These are phyloP conservation scores for Cladosporium sp. DNA, from an alignment of 2,329 filamentous ascomycete genomes.

Conservation along the genomic window DNA sequence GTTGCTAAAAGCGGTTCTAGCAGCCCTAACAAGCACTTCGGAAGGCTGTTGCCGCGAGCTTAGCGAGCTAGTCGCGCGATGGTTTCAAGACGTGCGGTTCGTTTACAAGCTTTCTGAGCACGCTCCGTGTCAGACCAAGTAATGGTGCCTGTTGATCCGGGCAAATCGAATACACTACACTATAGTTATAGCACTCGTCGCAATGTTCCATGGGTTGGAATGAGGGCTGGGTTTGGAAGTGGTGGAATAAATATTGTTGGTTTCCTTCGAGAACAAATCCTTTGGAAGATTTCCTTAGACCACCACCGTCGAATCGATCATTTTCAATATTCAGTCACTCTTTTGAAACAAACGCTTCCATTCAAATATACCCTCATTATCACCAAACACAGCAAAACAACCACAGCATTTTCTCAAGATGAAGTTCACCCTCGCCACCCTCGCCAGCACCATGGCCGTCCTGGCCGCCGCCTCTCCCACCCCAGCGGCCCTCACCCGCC, in stretches of 20 bases:
- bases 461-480: conserved; percentile 26
- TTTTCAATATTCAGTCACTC: background rate
- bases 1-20: background rate
- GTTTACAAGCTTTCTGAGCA: conserved; percentile 15
- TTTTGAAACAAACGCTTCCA: background rate
- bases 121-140: conserved; percentile 9
- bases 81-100: conserved; percentile 11
- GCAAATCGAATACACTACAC: background rate
- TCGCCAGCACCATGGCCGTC: conserved; percentile 23
- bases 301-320: background rate
- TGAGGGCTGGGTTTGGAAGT: background rate
- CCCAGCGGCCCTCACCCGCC: conserved; percentile 24
- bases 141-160: background rate
- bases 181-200: background rate
- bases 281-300: background rate
- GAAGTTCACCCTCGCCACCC: conserved; percentile 26
- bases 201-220: background rate
- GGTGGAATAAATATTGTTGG: conserved; percentile 2
- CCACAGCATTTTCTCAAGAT: conserved; percentile 20
- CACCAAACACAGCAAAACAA: background rate
- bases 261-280: background rate
- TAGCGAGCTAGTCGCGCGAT: background rate
- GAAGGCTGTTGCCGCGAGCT: conserved; percentile 9
- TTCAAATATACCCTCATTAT: background rate
- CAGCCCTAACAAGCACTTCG: conserved; percentile 9